Conservation (phyloP, 768 basidiomycete species). For the Trametes villosa region DNA sequence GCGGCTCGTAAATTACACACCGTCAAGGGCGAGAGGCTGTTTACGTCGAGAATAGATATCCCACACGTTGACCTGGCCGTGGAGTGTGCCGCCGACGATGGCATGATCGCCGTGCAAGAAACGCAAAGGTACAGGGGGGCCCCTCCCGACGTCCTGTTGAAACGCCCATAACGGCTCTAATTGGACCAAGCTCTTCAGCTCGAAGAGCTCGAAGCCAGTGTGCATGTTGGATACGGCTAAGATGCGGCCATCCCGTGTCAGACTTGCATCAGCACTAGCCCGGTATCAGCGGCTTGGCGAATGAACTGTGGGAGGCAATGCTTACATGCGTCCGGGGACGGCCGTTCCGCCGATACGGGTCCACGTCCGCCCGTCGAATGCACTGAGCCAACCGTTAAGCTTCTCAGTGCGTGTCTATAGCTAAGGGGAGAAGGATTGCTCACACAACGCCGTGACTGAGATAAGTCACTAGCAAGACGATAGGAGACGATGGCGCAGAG, state of each 20-base stretch:
- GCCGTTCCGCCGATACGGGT: neutral
- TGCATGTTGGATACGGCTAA: neutral
- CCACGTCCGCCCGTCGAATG: neutral
- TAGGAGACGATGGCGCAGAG: neutral
- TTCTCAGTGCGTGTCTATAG: neutral
- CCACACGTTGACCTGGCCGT: neutral
- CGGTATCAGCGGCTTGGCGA: too few species aligned
- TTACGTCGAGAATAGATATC: neutral
- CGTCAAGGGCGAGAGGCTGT: neutral
- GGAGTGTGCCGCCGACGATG: neutral
- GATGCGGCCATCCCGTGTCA: neutral
- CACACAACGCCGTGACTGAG: neutral
- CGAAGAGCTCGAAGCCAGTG: slow-evolving; percentile 1
- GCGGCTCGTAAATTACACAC: neutral
- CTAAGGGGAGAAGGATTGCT: neutral
- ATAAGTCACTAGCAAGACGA: neutral
- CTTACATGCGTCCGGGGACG: neutral
- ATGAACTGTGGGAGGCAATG: too few species aligned
- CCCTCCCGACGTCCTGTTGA: neutral
- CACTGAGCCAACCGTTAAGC: neutral
- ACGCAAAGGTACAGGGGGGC: neutral
- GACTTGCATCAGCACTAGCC: neutral
- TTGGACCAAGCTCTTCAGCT: neutral
- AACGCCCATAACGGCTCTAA: neutral
- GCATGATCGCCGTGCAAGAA: slow-evolving; percentile 1